Evolutionary conservation across 2,329 filamentous ascomycete species (phyloP).

Genomic region (Penicillium sp.): DNA sequence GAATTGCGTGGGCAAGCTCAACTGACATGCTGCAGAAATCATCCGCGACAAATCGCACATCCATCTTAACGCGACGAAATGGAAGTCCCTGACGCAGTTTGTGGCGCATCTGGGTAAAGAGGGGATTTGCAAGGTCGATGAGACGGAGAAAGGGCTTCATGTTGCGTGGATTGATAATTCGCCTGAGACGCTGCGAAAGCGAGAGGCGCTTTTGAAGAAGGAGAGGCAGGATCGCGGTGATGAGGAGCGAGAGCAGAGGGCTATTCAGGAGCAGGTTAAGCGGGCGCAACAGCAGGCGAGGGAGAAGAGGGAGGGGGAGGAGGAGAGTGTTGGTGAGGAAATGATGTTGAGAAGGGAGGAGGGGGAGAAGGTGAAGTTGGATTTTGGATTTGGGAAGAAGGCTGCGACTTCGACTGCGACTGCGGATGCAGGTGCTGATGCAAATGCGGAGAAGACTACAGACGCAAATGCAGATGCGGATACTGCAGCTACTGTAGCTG

Average conservation of each 20-base stretch:
- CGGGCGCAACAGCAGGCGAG: slow-evolving; percentile 67
- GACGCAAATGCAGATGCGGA: slow-evolving; percentile 8
- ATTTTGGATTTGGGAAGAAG: slow-evolving; percentile 57
- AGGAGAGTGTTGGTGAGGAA: slow-evolving; percentile 41
- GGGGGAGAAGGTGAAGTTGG: slow-evolving; percentile 76
- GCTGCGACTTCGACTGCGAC: slow-evolving; percentile 11
- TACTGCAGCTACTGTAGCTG: slow-evolving; percentile 18
- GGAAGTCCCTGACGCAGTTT: slow-evolving; percentile 86
- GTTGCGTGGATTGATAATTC: slow-evolving; percentile 92
- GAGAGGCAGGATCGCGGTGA: slow-evolving; percentile 89
- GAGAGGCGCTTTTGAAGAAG: slow-evolving; percentile 80
- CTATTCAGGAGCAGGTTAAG: slow-evolving; percentile 83
- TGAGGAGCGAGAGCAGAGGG: slow-evolving; percentile 82
- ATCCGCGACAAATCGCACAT: slow-evolving; percentile 58
- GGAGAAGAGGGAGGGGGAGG: slow-evolving; percentile 44
- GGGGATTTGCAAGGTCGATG: slow-evolving; percentile 86
- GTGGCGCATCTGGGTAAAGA: slow-evolving; percentile 84
- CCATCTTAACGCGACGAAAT: slow-evolving; percentile 93
- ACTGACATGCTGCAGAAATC: neutral
- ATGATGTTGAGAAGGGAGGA: slow-evolving; percentile 60
- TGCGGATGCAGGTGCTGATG: neutral
- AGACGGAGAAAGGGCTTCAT: slow-evolving; percentile 80
- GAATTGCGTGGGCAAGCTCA: too few relatives aligned
- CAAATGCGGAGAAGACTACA: slow-evolving; percentile 19
- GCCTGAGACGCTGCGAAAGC: slow-evolving; percentile 77